Evolutionary conservation across 2,329 filamentous ascomycete species (phyloP).

Genomic region (Fusarium albidum): DNA sequence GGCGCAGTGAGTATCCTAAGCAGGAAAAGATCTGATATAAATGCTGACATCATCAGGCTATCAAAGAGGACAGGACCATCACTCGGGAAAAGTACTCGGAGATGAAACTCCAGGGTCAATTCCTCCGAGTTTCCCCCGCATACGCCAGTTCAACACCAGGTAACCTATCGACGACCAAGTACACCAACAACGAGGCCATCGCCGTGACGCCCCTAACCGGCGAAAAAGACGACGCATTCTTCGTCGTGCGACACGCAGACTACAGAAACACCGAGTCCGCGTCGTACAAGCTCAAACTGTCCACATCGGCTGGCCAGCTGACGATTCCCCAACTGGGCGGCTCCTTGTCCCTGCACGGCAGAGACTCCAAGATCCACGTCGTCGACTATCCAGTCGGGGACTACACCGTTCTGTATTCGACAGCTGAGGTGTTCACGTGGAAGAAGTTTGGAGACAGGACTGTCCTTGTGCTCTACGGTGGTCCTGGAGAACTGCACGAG

Average conservation of each 20-base stretch:
- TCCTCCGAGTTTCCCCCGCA: conserved; percentile 74
- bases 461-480: conserved; percentile 71
- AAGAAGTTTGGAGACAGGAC: conserved; percentile 68
- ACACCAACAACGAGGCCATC: conserved; percentile 60
- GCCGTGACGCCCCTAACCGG: conserved; percentile 69
- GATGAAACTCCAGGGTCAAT: conserved; percentile 78
- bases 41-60: conserved; percentile 41
- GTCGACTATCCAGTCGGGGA: conserved; percentile 71
- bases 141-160: conserved; percentile 70
- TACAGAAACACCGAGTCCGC: conserved; percentile 67
- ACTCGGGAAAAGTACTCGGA: conserved; percentile 81
- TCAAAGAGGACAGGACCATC: conserved; percentile 74
- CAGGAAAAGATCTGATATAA: accelerated
- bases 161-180: conserved; percentile 57
- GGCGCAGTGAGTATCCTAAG: conserved; percentile 47
- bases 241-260: conserved; percentile 71
- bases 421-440: conserved; percentile 75
- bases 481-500: conserved; percentile 69
- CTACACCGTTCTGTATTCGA: conserved; percentile 70
- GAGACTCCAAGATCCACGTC: conserved; percentile 74
- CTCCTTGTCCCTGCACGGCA: conserved; percentile 64
- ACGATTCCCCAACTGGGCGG: conserved; percentile 66
- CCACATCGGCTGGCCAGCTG: conserved; percentile 61
- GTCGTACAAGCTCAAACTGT: conserved; percentile 69
- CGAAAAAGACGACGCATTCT: conserved; percentile 64